phyloP scores from a whole-genome alignment of 345 rosid genomes.

The Hibiscus tridactylites region DNA sequence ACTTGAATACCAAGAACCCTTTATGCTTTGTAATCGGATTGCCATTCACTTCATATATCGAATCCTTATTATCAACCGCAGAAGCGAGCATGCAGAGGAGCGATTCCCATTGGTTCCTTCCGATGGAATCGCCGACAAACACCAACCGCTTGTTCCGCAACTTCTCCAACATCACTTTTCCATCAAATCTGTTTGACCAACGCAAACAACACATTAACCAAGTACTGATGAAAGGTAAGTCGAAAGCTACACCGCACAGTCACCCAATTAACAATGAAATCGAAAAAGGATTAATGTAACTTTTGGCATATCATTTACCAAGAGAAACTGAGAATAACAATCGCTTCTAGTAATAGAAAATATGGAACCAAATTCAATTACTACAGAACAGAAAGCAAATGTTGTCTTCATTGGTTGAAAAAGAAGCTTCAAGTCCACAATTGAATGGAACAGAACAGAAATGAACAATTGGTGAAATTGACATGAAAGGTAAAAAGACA shows the following conservation, averaged over 20 bases:
- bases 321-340: neutral
- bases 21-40: slow-evolving; percentile 84
- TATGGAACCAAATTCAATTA: neutral
- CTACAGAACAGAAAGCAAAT: neutral
- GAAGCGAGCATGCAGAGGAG: slow-evolving; percentile 80
- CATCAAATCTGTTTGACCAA: slow-evolving; percentile 54
- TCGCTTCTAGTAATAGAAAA: neutral
- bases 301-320: no score
- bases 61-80: slow-evolving; percentile 42
- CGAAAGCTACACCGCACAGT: no score
- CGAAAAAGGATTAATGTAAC: no score
- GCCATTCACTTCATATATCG: slow-evolving; percentile 79
- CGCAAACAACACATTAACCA: neutral
- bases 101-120: slow-evolving; percentile 97
- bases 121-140: slow-evolving; percentile 88
- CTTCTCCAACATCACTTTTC: slow-evolving; percentile 72
- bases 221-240: no score
- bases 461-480: neutral
- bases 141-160: slow-evolving; percentile 71
- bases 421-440: slow-evolving; percentile 7
- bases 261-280: no score
- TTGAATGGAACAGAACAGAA: slow-evolving; percentile 7
- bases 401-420: slow-evolving; percentile 8
- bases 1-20: slow-evolving; percentile 73
- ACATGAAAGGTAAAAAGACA: slow-evolving; percentile 1